phyloP scores from a whole-genome alignment of 768 basidiomycete species.

The Nidularia sp. region DNA sequence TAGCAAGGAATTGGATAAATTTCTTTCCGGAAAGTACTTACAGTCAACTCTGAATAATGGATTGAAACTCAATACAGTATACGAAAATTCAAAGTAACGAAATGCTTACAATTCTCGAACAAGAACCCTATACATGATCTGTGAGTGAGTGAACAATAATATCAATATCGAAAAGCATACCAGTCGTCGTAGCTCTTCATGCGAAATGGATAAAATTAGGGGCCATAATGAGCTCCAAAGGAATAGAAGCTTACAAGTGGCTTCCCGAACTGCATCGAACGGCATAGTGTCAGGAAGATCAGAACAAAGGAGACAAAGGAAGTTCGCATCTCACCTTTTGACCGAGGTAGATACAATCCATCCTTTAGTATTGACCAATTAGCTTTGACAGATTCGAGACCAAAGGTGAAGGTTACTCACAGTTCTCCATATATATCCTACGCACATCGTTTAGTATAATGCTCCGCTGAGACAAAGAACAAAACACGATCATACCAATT shows the following conservation, averaged over 20 bases:
- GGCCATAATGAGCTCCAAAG: too few species aligned
- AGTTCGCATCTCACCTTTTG: slow-evolving; percentile 60
- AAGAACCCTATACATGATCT: slow-evolving; percentile 42
- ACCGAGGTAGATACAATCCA: slow-evolving; percentile 96
- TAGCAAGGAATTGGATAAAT: too few species aligned
- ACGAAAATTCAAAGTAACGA: slow-evolving; percentile 5
- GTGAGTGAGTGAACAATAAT: too few species aligned
- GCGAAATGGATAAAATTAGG: too few species aligned
- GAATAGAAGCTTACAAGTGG: slow-evolving; percentile 51
- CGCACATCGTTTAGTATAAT: background rate
- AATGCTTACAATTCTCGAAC: slow-evolving; percentile 67
- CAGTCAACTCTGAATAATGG: slow-evolving; percentile 59
- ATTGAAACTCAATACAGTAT: background rate
- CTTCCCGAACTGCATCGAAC: slow-evolving; percentile 55
- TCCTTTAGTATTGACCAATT: slow-evolving; percentile 31
- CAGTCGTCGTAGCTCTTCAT: slow-evolving; percentile 37
- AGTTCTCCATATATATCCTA: slow-evolving; percentile 97
- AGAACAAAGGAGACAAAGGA: slow-evolving; percentile 1
- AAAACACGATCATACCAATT: slow-evolving; percentile 53
- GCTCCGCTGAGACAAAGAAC: background rate
- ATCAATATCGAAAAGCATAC: slow-evolving; percentile 10
- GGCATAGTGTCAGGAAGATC: background rate
- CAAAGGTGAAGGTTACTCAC: slow-evolving; percentile 33
- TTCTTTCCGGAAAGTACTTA: slow-evolving; percentile 22
- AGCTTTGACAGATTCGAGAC: background rate